These are phyloP conservation scores for Penicillium decumbens DNA, from an alignment of 2,329 filamentous ascomycete genomes.

Conservation along the genomic window DNA sequence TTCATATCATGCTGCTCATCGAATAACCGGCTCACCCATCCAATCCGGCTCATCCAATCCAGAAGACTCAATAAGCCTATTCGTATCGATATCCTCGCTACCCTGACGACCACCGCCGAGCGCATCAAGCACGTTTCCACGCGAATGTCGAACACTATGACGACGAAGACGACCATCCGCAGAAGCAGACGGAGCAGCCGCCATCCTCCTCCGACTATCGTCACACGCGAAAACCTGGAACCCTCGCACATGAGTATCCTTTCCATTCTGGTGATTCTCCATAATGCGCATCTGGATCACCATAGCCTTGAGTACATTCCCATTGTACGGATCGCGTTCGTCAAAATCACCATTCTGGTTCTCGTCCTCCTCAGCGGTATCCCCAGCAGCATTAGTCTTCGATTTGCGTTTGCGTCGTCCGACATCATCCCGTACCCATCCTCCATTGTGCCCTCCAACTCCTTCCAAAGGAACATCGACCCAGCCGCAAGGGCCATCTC, in stretches of 20 bases:
- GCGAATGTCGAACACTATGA: slow-evolving; percentile 30
- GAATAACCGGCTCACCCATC: slow-evolving; percentile 49
- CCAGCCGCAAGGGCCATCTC: slow-evolving; percentile 81
- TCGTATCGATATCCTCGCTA: slow-evolving; percentile 25
- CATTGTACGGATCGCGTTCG: slow-evolving; percentile 47
- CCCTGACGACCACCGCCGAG: slow-evolving; percentile 17
- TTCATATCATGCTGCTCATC: slow-evolving; percentile 21
- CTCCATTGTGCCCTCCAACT: slow-evolving; percentile 49
- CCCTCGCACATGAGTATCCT: slow-evolving; percentile 94
- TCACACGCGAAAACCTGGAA: slow-evolving; percentile 73
- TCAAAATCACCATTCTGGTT: neutral
- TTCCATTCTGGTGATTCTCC: slow-evolving; percentile 98
- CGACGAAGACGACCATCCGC: slow-evolving; percentile 28
- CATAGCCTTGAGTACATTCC: slow-evolving; percentile 76
- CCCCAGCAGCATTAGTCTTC: neutral
- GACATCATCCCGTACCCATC: slow-evolving; percentile 26
- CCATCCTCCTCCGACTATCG: slow-evolving; percentile 33
- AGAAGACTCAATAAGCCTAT: slow-evolving; percentile 19
- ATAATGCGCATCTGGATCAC: slow-evolving; percentile 84
- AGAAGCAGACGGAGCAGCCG: slow-evolving; percentile 31
- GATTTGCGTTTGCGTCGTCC: slow-evolving; percentile 16
- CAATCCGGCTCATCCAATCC: slow-evolving; percentile 45
- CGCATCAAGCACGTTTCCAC: slow-evolving; percentile 23
- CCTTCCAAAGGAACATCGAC: slow-evolving; percentile 71
- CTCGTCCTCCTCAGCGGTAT: neutral